These are phyloP conservation scores for Manihot esculenta DNA, from an alignment of 441 rosid species.

Conservation along the genomic window DNA sequence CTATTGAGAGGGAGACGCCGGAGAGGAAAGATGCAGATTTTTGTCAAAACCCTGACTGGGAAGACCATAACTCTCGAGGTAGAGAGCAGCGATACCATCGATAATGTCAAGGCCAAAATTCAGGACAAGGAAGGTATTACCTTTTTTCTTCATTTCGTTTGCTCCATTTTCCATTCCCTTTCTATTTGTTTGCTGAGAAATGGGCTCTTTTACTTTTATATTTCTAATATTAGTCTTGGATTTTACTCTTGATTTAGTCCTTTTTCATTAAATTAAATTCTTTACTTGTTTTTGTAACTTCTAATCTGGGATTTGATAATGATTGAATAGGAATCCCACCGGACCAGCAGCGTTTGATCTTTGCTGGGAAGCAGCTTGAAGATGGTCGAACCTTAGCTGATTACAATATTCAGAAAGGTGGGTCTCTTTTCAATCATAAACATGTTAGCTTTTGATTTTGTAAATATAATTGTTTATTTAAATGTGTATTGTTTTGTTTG, in stretches of 20 bases:
- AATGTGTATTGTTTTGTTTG: not conserved
- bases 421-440: not conserved
- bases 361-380: slow-evolving; percentile 79
- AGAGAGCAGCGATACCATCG: slow-evolving; percentile 92
- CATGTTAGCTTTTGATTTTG: not conserved
- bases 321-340: slow-evolving; percentile 51
- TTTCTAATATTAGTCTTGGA: too few relatives aligned
- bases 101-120: slow-evolving; percentile 88
- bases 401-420: slow-evolving; percentile 71
- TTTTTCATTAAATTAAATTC: too few relatives aligned
- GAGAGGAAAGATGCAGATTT: slow-evolving; percentile 71
- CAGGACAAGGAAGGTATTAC: slow-evolving; percentile 81
- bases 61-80: slow-evolving; percentile 80
- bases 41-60: slow-evolving; percentile 92
- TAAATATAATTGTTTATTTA: too few relatives aligned
- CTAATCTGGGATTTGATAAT: not conserved
- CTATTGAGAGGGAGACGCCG: not conserved
- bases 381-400: slow-evolving; percentile 75
- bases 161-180: not conserved
- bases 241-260: too few relatives aligned
- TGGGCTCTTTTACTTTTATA: not conserved
- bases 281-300: too few relatives aligned
- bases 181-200: not conserved
- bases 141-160: too few relatives aligned
- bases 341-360: slow-evolving; percentile 76